Percentiles rank a stretch among this genome's conserved stretches.
These are phyloP conservation scores for Flammula alnicola DNA, from an alignment of 1,284 basidiomycete genomes.

Conservation along the genomic window DNA sequence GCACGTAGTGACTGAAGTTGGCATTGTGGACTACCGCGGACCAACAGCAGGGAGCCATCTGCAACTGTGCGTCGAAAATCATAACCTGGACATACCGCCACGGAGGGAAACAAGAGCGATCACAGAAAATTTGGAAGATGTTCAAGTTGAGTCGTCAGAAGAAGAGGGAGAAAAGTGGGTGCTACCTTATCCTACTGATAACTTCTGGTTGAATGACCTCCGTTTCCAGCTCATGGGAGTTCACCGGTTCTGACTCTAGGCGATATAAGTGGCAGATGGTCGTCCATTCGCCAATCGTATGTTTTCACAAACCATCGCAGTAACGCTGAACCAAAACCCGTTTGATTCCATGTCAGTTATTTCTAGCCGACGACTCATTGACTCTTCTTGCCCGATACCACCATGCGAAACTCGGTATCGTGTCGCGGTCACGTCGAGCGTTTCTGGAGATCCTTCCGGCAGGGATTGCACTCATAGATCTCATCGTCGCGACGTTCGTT, in stretches of 20 bases:
- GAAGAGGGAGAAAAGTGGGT: constrained; percentile 11
- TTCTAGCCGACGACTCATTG: constrained; percentile 9
- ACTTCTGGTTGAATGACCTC: neutral
- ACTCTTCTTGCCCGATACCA: constrained; percentile 43
- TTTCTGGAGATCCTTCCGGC: constrained; percentile 43
- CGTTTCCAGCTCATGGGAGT: constrained; percentile 38
- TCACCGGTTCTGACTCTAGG: constrained; percentile 38
- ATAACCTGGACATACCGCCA: constrained; percentile 24
- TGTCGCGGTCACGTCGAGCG: constrained; percentile 41
- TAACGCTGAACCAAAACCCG: no score
- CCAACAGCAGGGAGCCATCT: constrained; percentile 24
- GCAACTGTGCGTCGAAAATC: constrained; percentile 27
- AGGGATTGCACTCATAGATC: constrained; percentile 37
- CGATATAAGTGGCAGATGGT: constrained; percentile 45
- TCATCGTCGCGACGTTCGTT: constrained; percentile 45
- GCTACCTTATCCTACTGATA: neutral
- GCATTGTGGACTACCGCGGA: constrained; percentile 27
- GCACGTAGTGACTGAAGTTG: constrained; percentile 33
- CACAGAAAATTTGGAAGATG: neutral
- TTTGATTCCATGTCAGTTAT: no score
- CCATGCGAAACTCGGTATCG: constrained; percentile 44
- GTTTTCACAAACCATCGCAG: constrained; percentile 10
- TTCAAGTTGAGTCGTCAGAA: neutral
- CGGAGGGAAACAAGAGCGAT: constrained; percentile 1
- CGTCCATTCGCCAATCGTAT: constrained; percentile 40